Percentiles rank a stretch among this genome's conserved stretches.
Evolutionary conservation across 352 stramenopile genomes (phyloP).

Genomic region (Sclerospora graminicola): DNA sequence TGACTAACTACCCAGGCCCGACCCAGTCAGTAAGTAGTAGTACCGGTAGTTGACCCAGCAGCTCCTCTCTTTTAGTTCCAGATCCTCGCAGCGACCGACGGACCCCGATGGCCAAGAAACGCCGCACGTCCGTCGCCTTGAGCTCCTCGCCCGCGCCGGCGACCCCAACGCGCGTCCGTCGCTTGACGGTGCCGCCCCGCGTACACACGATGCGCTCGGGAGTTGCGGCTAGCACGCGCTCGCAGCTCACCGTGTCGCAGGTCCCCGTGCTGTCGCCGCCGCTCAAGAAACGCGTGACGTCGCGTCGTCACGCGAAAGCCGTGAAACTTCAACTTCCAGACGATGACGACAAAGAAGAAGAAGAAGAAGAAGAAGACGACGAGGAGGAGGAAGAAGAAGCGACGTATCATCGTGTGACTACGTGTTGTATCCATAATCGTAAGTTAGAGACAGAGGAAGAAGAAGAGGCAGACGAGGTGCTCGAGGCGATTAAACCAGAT

Average conservation of each 20-base stretch:
- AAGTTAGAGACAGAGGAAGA: conserved; percentile 13
- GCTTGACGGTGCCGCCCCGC: conserved; percentile 6
- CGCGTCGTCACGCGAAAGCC: conserved; percentile 20
- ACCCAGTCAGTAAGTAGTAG: conserved; percentile 9
- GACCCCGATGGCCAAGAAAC: conserved; percentile 25
- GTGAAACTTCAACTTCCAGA: conserved; percentile 31
- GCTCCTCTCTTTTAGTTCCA: too few species aligned
- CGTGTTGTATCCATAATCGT: conserved; percentile 6
- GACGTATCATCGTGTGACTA: not conserved
- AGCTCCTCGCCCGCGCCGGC: conserved; percentile 13
- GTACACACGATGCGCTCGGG: conserved; percentile 17
- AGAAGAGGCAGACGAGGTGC: too few species aligned
- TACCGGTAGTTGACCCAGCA: not conserved
- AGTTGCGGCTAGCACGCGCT: conserved; percentile 23
- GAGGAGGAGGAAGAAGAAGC: not conserved
- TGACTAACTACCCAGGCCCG: not conserved
- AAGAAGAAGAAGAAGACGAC: conserved; percentile 11
- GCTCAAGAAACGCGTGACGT: conserved; percentile 37
- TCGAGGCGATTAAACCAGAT: conserved; percentile 37
- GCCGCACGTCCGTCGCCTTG: conserved; percentile 14
- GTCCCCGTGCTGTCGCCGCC: conserved; percentile 34
- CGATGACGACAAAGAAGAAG: conserved; percentile 10
- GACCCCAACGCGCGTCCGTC: conserved; percentile 10
- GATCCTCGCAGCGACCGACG: not conserved
- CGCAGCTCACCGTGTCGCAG: conserved; percentile 11